A percentile compares a stretch with the other conserved stretches of the same genome.
Conservation (phyloP, 2,329 filamentous ascomycete species). For the Colletotrichum shisoi region DNA sequence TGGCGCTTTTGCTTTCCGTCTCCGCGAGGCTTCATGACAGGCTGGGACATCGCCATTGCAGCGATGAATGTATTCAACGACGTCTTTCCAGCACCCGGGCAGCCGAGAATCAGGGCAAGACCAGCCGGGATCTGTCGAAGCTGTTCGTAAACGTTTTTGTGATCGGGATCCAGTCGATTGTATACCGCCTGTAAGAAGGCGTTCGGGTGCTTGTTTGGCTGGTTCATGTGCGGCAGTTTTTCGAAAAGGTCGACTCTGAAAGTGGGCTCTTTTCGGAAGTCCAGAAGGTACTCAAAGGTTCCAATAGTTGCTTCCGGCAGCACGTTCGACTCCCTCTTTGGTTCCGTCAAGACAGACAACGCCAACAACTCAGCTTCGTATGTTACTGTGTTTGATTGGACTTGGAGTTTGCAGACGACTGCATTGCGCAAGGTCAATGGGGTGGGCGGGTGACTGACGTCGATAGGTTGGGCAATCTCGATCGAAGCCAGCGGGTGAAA, state of each 20-base stretch:
- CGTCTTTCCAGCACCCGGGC: slow-evolving; percentile 58
- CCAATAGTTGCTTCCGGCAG: neutral
- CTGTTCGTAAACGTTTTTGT: slow-evolving; percentile 48
- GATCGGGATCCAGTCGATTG: slow-evolving; percentile 50
- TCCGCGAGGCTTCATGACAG: neutral
- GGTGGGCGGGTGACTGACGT: neutral
- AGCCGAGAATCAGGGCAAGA: slow-evolving; percentile 56
- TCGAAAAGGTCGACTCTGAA: slow-evolving; percentile 27
- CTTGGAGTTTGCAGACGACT: slow-evolving; percentile 15
- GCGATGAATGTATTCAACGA: slow-evolving; percentile 56
- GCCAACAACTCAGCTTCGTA: slow-evolving; percentile 33
- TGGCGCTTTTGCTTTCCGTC: slow-evolving; percentile 24
- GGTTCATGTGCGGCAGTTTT: slow-evolving; percentile 33
- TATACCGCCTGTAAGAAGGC: slow-evolving; percentile 8
- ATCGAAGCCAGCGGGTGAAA: slow-evolving; percentile 22
- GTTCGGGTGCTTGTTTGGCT: slow-evolving; percentile 14
- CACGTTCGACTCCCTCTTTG: slow-evolving; percentile 6
- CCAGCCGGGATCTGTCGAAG: slow-evolving; percentile 53
- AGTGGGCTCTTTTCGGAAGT: slow-evolving; percentile 24
- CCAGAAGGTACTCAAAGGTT: slow-evolving; percentile 29
- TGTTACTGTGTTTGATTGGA: slow-evolving; percentile 16
- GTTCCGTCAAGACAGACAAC: slow-evolving; percentile 19
- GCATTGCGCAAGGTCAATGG: slow-evolving; percentile 11
- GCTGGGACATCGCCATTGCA: slow-evolving; percentile 45
- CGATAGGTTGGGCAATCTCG: neutral